Base-by-base conservation (phyloP, 179 eudicot genomes). In the Drosera spatulata region DNA sequence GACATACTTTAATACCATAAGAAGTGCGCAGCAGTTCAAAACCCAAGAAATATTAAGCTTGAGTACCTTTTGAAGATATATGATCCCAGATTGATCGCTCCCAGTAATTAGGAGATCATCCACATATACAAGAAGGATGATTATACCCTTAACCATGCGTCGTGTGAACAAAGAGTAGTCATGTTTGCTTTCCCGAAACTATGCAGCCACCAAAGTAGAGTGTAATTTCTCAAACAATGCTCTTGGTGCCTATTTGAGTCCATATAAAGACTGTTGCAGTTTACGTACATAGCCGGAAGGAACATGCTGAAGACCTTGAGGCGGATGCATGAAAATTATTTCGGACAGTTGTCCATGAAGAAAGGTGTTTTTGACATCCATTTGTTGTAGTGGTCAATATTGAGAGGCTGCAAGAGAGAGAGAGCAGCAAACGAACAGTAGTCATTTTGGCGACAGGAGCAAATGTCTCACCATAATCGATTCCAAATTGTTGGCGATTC, bases 221-320 rank as follows among this genome's bases (percentile, higher is more conserved):
- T 56, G 4, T 6, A 56, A 41, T 22, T 56, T 56, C 3, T 39
- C 43, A 56, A 56, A 56, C 60, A 6, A 56, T 5, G 60, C 60
- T 7, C 45, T 9, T 7, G 60, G 60, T 3, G 43, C 60, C 12
- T 6, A 45, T 41, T 56, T 56, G 10, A 56, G 14, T 2, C 62
- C 62, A 59, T 59, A 46, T 53, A 7, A 10, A 46, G 53, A 53
- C 4, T 9, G 10, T 15, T 54, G 5, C 11, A 15, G 38, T n/a
- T n/a, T 5, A 14, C 56, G 15, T 7, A 53, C 39, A 5, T 2
- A 7, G 15, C 4, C 3, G 3, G 56, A 6, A 7, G 6, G 7
- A 38, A 33, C 22, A 14, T 4, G 33, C 22, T 3, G 57, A 9
- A 53, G 11, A 5, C 22, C 56, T 4, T 3, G 7, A 3, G 56